Evolutionary conservation across 352 stramenopile species (phyloP).

Genomic region (Phytophthora quininea): DNA sequence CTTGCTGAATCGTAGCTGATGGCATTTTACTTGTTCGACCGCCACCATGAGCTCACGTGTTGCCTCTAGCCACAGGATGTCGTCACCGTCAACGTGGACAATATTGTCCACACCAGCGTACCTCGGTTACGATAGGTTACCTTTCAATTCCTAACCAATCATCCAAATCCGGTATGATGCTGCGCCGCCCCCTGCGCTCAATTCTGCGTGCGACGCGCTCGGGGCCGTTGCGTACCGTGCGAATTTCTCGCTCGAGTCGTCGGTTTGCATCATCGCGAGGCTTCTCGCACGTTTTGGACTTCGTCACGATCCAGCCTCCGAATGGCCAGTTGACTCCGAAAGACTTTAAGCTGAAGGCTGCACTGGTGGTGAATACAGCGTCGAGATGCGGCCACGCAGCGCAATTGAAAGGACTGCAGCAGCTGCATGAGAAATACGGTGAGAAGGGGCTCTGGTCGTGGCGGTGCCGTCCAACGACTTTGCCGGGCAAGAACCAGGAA

Average conservation of each 20-base stretch:
- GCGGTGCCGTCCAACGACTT: constrained; percentile 80
- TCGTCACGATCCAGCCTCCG: constrained; percentile 48
- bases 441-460: constrained; percentile 56
- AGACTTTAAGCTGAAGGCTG: constrained; percentile 48
- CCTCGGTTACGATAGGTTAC: too few relatives aligned
- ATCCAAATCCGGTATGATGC: background rate
- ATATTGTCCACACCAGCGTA: too few relatives aligned
- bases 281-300: constrained; percentile 48
- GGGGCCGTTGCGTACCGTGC: background rate
- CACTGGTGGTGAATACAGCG: constrained; percentile 78
- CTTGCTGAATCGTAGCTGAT: too few relatives aligned
- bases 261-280: constrained; percentile 34
- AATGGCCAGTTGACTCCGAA: constrained; percentile 32
- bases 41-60: too few relatives aligned
- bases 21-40: too few relatives aligned
- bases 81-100: too few relatives aligned
- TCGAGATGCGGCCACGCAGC: constrained; percentile 56
- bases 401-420: constrained; percentile 62
- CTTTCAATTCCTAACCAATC: too few relatives aligned
- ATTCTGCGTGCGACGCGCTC: constrained; percentile 3
- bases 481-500: constrained; percentile 53
- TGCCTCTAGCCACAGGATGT: too few relatives aligned
- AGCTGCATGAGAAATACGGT: constrained; percentile 54
- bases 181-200: constrained; percentile 7
- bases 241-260: background rate